Base-by-base conservation (phyloP, 371 early-diverging fungal genomes). In the Rhizopus microsporus region DNA sequence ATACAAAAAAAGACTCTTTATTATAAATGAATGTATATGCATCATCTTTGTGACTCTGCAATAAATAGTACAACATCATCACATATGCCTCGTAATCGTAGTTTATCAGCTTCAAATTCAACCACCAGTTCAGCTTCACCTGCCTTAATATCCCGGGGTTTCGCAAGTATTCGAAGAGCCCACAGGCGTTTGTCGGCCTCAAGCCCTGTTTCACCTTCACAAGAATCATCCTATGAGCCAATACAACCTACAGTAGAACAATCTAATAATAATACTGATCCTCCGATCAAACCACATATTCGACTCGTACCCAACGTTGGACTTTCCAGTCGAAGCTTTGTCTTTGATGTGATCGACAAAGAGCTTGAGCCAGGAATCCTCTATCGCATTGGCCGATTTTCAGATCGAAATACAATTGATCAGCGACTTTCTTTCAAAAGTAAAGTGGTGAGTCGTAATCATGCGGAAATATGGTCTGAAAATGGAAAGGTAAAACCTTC, bases 391-490 rank as follows among this genome's bases (percentile, higher is more conserved):
- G 93, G 93, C 0, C 78, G 93, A 40, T 92, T 89, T 58, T 92
- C 92, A 2, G 92, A 93, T 62, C 83, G 86, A 67, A 85, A 83
- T 30, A 47, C 53, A 32, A 53, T 63, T 12, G 74, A 82, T 42
- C 88, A 88, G 65, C 78, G 91, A 31, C 80, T 93, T 39, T 87
- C 92, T 9, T 97, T 97, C 81, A 90, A 91, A 67, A 88, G 89
- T 69, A 96, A 98, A 65, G 98, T 98, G 34, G 95, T 98, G 13
- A 88, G 88, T 47, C 85, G 98, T 42, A 85, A 85, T 48, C 98
- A 98, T 75, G 96, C 96, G 9, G 96, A 98, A 75, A 68, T 97
- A 15, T 96, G 93, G 92, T 77, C 88, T 33, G 81, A 83, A 51
- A 48, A 51, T 39, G 89, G 90, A 9, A 86, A 92, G 89, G 92